Evolutionary conservation across 177 flowering plant species (phyloP).

Genomic region (Telopea speciosissima): DNA sequence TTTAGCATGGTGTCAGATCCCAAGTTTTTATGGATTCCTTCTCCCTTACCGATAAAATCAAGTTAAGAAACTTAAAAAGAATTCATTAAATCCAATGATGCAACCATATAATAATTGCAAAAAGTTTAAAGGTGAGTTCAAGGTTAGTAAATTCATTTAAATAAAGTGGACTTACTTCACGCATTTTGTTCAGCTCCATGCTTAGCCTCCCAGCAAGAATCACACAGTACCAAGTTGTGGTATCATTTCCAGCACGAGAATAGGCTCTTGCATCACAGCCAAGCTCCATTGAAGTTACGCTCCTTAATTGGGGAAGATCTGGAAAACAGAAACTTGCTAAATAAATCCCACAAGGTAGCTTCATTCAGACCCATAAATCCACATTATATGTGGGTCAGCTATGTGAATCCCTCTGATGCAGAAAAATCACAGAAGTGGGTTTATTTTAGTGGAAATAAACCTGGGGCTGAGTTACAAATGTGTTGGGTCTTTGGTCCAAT

Average conservation of each 20-base stretch:
- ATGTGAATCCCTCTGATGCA: not conserved
- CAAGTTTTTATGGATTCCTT: too few relatives aligned
- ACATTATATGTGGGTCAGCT: not conserved
- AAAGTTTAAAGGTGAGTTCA: not conserved
- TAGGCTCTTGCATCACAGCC: conserved; percentile 91
- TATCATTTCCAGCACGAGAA: conserved; percentile 78
- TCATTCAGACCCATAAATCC: not conserved
- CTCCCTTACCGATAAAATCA: not conserved
- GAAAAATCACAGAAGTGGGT: too few relatives aligned
- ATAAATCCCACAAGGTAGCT: not conserved
- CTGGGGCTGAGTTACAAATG: too few relatives aligned
- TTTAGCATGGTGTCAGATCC: too few relatives aligned
- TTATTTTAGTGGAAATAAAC: too few relatives aligned
- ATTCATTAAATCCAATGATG: not conserved
- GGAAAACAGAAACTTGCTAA: conserved; percentile 15
- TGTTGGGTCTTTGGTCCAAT: too few relatives aligned
- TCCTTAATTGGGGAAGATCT: conserved; percentile 91
- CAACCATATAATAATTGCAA: not conserved
- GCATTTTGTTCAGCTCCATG: conserved; percentile 71
- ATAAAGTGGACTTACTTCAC: conserved; percentile 50
- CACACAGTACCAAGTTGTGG: conserved; percentile 80
- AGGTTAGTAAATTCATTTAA: not conserved
- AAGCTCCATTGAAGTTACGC: conserved; percentile 66
- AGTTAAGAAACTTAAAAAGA: not conserved
- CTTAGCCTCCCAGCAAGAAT: conserved; percentile 78